Percentiles rank a stretch among this genome's conserved stretches.
Evolutionary conservation across 83 land plant genomes (phyloP).

Genomic region (Diphasiastrum complanatum): DNA sequence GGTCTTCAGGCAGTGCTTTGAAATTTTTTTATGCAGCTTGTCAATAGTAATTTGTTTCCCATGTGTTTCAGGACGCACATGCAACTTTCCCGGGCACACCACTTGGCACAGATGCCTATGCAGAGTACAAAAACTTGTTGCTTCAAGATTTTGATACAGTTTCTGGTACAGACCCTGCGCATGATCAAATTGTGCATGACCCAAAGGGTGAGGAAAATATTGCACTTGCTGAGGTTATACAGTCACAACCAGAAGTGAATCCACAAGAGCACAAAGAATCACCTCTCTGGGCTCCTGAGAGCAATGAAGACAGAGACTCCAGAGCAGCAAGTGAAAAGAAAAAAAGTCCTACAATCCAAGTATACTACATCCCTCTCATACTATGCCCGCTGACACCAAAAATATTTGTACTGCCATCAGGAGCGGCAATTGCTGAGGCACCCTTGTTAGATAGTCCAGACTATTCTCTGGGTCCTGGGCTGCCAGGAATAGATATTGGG

Average conservation of each 20-base stretch:
- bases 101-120: conserved; percentile 90
- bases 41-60: neutral
- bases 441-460: conserved; percentile 45
- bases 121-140: conserved; percentile 70
- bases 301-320: too few species aligned
- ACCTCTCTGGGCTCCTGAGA: too few species aligned
- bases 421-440: conserved; percentile 62
- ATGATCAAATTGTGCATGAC: neutral
- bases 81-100: conserved; percentile 79
- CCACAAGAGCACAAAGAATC: too few species aligned
- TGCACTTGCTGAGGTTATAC: too few species aligned
- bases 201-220: neutral
- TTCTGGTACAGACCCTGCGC: conserved; percentile 23
- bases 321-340: too few species aligned
- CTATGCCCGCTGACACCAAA: conserved; percentile 68
- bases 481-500: conserved; percentile 62
- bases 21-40: too few species aligned
- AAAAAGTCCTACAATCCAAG: conserved; percentile 17
- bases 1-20: too few species aligned
- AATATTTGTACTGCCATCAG: conserved; percentile 80
- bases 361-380: conserved; percentile 79
- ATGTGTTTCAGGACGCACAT: conserved; percentile 71
- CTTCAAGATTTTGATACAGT: conserved; percentile 56
- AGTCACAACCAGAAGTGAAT: too few species aligned
- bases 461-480: conserved; percentile 58